Evolutionary conservation across 306 rosid genomes (phyloP).

Genomic region (Astragalus membranaceus): DNA sequence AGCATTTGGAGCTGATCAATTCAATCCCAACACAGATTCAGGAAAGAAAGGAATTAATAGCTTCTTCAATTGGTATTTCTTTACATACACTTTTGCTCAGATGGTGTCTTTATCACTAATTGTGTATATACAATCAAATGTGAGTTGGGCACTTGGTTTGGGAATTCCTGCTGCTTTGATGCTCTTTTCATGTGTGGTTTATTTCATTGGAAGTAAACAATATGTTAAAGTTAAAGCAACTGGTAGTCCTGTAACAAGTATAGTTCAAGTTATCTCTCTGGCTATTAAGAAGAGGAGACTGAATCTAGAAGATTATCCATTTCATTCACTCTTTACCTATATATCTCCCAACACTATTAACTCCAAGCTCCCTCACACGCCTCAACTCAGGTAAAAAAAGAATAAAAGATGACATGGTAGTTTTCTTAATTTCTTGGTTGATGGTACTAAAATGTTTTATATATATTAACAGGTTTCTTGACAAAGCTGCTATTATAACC

Average conservation of each 20-base stretch:
- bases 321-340: constrained; percentile 45
- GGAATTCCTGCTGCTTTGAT: constrained; percentile 75
- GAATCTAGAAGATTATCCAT: constrained; percentile 34
- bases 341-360: constrained; percentile 54
- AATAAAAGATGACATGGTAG: too few species aligned
- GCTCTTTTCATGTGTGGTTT: constrained; percentile 53
- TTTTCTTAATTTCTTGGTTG: not conserved
- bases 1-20: constrained; percentile 92
- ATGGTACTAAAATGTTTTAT: not conserved
- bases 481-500: constrained; percentile 69
- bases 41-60: constrained; percentile 79
- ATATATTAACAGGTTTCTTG: constrained; percentile 40
- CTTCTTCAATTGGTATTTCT: constrained; percentile 92
- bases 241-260: constrained; percentile 70
- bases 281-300: constrained; percentile 57
- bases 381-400: constrained; percentile 59
- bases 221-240: constrained; percentile 68
- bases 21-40: constrained; percentile 66
- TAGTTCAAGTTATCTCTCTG: constrained; percentile 53
- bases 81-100: constrained; percentile 67
- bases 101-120: constrained; percentile 60
- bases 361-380: constrained; percentile 58
- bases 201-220: constrained; percentile 48
- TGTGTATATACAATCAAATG: constrained; percentile 63
- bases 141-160: constrained; percentile 80